A percentile compares a stretch with the other conserved stretches of the same genome.
phyloP scores from a whole-genome alignment of 192 early-diverging fungal genomes.

The Lunasporangiospora selenospora region DNA sequence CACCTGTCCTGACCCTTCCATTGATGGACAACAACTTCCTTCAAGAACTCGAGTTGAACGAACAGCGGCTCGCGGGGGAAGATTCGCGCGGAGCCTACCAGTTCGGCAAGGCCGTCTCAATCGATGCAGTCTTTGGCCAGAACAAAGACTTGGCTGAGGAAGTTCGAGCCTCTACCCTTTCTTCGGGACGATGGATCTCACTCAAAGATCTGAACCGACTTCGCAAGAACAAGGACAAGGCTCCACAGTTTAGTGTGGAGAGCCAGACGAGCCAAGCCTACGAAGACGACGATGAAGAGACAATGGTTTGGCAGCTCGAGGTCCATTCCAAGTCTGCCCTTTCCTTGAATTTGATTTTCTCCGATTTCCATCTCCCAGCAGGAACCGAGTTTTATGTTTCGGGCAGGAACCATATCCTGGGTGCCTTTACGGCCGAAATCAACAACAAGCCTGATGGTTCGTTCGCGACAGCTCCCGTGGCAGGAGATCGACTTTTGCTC shows the following conservation, averaged over 20 bases:
- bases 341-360: slow-evolving; percentile 53
- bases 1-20: slow-evolving; percentile 9
- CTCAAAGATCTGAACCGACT: slow-evolving; percentile 1
- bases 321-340: slow-evolving; percentile 43
- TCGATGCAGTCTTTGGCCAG: slow-evolving; percentile 22
- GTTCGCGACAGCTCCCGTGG: slow-evolving; percentile 51
- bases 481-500: slow-evolving; percentile 42
- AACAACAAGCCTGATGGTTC: slow-evolving; percentile 48
- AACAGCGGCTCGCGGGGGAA: not conserved
- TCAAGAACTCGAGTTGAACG: slow-evolving; percentile 6
- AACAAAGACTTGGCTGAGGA: too few species aligned
- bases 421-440: slow-evolving; percentile 45
- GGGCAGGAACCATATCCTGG: slow-evolving; percentile 31
- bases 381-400: slow-evolving; percentile 49
- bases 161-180: slow-evolving; percentile 28
- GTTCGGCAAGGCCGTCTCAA: slow-evolving; percentile 49
- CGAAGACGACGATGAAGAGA: slow-evolving; percentile 14
- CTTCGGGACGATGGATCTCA: slow-evolving; percentile 31
- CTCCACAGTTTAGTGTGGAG: not conserved
- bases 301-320: slow-evolving; percentile 49
- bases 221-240: not conserved
- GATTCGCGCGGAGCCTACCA: slow-evolving; percentile 30
- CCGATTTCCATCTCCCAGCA: slow-evolving; percentile 45
- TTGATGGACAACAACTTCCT: slow-evolving; percentile 27
- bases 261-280: too few species aligned